Evolutionary conservation across 768 basidiomycete genomes (phyloP).

Genomic region (Boletus tylopilopsis): DNA sequence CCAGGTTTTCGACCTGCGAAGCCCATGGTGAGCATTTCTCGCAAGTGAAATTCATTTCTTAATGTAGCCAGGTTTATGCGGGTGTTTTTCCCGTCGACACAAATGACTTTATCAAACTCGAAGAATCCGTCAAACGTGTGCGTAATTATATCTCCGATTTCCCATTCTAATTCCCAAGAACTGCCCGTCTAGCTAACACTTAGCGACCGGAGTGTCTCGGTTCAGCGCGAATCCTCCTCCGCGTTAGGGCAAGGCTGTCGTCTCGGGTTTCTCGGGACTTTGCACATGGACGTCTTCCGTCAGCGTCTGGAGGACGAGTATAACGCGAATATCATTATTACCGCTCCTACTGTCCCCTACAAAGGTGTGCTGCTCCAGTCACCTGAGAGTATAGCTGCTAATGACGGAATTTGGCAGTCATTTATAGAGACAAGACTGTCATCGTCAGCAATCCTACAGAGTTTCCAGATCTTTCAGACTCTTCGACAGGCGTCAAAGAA

Average conservation of each 20-base stretch:
- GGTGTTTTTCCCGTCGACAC: conserved; percentile 93
- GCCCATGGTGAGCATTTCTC: conserved; percentile 67
- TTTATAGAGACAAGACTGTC: conserved; percentile 61
- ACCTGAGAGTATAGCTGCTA: not conserved
- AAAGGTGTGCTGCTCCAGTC: conserved; percentile 46
- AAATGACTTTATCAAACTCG: conserved; percentile 87
- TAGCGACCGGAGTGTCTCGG: conserved; percentile 84
- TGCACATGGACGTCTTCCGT: conserved; percentile 96
- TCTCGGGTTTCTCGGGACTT: conserved; percentile 89
- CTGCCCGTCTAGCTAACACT: conserved; percentile 58
- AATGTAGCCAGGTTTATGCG: conserved; percentile 69
- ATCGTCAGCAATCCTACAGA: conserved; percentile 90
- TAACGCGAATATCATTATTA: conserved; percentile 90
- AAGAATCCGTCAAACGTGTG: conserved; percentile 92
- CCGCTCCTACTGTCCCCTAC: conserved; percentile 94
- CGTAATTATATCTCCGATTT: conserved; percentile 15
- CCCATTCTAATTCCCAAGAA: conserved; percentile 9
- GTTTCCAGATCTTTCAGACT: conserved; percentile 81
- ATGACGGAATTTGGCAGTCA: conserved; percentile 43
- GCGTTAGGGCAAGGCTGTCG: conserved; percentile 95
- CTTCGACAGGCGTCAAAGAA: conserved; percentile 56
- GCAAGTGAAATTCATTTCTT: not conserved
- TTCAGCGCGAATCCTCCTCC: conserved; percentile 88
- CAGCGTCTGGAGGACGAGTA: conserved; percentile 98
- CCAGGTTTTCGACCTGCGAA: conserved; percentile 90